Percentiles rank a stretch among this genome's conserved stretches.
phyloP scores from a whole-genome alignment of 495 filamentous ascomycete genomes.

The Massariosphaeria phaeospora region DNA sequence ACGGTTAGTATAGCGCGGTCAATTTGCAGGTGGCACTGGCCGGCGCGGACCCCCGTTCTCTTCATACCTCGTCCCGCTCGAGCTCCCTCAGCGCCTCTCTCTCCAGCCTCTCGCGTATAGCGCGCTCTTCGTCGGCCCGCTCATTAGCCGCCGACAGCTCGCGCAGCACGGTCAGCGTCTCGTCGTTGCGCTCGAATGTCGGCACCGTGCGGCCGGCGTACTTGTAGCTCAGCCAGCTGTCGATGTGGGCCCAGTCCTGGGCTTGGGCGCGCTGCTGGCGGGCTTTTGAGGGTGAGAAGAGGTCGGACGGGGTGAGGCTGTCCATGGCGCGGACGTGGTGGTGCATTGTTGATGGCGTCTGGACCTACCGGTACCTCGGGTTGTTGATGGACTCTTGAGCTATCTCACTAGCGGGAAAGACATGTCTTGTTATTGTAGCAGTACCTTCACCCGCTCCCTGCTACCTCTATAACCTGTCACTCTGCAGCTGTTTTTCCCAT shows the following conservation, averaged over 20 bases:
- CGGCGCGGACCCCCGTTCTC: background rate
- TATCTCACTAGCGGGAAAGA: too few relatives aligned
- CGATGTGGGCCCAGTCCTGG: constrained; percentile 84
- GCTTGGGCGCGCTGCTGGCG: constrained; percentile 59
- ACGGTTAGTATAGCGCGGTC: background rate
- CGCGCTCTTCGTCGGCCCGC: constrained; percentile 69
- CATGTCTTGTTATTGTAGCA: too few relatives aligned
- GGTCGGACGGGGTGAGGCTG: constrained; percentile 47
- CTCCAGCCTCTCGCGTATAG: constrained; percentile 55
- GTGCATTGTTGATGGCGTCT: constrained; percentile 1
- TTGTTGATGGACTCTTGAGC: background rate
- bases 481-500: too few relatives aligned
- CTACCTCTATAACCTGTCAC: too few relatives aligned
- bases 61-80: constrained; percentile 41
- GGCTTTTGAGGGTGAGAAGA: constrained; percentile 68
- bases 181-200: constrained; percentile 75
- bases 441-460: too few relatives aligned
- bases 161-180: constrained; percentile 72
- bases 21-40: background rate
- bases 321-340: constrained; percentile 19
- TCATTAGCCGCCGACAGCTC: constrained; percentile 74
- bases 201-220: constrained; percentile 59
- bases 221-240: constrained; percentile 70
- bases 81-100: constrained; percentile 47
- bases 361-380: background rate